Evolutionary conservation across 805 yeast species (phyloP).

Genomic region (Yarrowia sp.): DNA sequence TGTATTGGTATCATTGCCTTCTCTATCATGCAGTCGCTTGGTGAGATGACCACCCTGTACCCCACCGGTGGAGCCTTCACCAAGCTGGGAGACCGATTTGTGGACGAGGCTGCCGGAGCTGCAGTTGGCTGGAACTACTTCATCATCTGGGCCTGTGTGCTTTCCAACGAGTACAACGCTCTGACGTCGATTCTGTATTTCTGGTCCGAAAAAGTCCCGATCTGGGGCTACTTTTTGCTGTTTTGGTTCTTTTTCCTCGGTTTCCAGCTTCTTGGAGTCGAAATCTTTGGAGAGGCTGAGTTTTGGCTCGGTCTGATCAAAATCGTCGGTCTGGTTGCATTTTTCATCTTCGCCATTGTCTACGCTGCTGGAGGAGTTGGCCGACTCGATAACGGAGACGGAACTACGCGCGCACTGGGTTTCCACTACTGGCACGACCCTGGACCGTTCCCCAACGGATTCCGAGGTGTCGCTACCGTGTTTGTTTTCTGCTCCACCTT

Average conservation of each 20-base stretch:
- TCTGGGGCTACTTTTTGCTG: constrained; percentile 57
- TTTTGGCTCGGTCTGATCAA: constrained; percentile 65
- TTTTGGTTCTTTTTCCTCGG: constrained; percentile 60
- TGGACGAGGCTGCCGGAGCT: constrained; percentile 57
- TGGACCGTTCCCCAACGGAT: constrained; percentile 54
- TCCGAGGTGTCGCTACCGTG: constrained; percentile 61
- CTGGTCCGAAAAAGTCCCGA: constrained; percentile 58
- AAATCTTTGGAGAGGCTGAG: constrained; percentile 68
- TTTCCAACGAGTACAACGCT: constrained; percentile 60
- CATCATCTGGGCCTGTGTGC: constrained; percentile 58
- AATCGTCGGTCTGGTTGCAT: constrained; percentile 62
- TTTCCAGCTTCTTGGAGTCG: constrained; percentile 59
- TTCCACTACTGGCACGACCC: constrained; percentile 65
- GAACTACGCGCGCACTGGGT: constrained; percentile 62
- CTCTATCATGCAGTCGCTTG: constrained; percentile 60
- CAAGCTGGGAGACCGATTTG: constrained; percentile 56
- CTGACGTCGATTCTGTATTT: constrained; percentile 54
- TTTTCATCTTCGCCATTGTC: constrained; percentile 61
- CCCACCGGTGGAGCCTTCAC: constrained; percentile 64
- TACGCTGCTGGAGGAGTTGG: constrained; percentile 64
- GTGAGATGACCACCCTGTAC: constrained; percentile 61
- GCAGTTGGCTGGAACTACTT: constrained; percentile 59
- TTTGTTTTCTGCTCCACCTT: constrained; percentile 68
- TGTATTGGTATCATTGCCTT: constrained; percentile 60
- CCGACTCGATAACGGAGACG: constrained; percentile 42